A percentile compares a stretch with the other conserved stretches of the same genome.
These are phyloP conservation scores for Neostapfia colusana DNA, from an alignment of 176 grass and related monocot species.

Conservation along the genomic window DNA sequence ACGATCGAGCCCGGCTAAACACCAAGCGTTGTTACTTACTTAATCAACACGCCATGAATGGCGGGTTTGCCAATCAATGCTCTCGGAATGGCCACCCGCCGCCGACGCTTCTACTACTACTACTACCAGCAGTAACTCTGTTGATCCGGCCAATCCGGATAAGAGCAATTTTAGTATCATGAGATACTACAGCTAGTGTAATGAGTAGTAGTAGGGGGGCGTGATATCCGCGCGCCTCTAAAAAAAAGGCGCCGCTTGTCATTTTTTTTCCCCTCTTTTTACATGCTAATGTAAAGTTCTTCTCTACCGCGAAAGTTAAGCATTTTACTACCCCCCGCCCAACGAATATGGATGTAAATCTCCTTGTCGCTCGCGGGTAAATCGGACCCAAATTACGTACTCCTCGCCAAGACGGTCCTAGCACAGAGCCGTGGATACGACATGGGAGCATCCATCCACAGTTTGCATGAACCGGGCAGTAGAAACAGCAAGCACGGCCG, in stretches of 20 bases:
- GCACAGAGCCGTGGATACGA: background rate
- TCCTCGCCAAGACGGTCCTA: background rate
- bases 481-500: background rate
- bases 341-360: background rate
- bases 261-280: too few relatives aligned
- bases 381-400: background rate
- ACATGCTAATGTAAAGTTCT: too few relatives aligned
- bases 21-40: background rate
- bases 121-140: background rate
- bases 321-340: too few relatives aligned
- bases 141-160: background rate
- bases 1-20: background rate
- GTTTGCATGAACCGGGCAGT: background rate
- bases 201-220: background rate
- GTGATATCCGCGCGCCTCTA: too few relatives aligned
- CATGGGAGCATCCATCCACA: background rate
- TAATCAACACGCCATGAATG: conserved; percentile 3
- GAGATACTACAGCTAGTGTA: background rate
- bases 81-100: background rate
- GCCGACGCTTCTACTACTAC: too few relatives aligned
- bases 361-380: background rate
- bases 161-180: background rate
- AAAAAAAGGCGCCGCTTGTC: too few relatives aligned
- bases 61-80: background rate
- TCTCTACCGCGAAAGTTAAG: too few relatives aligned